Conservation (phyloP, 202 grass and related monocot species). For the Panicum virgatum region DNA sequence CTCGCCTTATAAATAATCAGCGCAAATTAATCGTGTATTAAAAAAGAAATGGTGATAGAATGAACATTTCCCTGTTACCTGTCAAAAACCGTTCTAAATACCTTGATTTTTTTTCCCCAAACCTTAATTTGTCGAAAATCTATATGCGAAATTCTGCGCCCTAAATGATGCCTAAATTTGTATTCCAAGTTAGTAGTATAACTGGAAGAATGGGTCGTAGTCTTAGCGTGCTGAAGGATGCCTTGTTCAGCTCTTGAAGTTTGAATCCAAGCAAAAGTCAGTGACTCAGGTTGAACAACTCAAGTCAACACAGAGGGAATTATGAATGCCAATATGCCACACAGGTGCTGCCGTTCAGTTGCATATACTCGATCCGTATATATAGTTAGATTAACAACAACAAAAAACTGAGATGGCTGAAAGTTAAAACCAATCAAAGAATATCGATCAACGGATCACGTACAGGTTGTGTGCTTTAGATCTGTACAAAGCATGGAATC, state of each 20-base stretch:
- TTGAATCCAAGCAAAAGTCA: not conserved
- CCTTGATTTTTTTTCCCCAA: too few species aligned
- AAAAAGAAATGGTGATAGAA: not conserved
- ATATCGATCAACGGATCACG: not conserved
- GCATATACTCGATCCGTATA: not conserved
- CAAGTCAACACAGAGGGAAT: not conserved
- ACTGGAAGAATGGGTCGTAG: constrained; percentile 1
- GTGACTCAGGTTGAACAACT: not conserved
- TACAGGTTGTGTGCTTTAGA: constrained; percentile 18
- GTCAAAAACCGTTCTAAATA: not conserved
- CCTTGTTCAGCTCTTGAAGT: not conserved
- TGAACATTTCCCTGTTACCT: not conserved
- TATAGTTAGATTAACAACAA: not conserved
- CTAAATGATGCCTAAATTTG: not conserved
- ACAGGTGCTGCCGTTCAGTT: not conserved
- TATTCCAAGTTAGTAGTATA: not conserved
- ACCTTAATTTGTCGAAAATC: too few species aligned
- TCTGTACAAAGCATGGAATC: constrained; percentile 42
- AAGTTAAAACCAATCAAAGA: constrained; percentile 15
- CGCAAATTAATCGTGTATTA: not conserved
- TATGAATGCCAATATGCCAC: not conserved
- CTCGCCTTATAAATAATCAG: not conserved
- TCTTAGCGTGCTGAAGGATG: not conserved
- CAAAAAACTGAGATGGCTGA: not conserved
- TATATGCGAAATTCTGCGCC: too few species aligned